phyloP scores from a whole-genome alignment of 257 asterid genomes.

The Salvia rosmarinus region DNA sequence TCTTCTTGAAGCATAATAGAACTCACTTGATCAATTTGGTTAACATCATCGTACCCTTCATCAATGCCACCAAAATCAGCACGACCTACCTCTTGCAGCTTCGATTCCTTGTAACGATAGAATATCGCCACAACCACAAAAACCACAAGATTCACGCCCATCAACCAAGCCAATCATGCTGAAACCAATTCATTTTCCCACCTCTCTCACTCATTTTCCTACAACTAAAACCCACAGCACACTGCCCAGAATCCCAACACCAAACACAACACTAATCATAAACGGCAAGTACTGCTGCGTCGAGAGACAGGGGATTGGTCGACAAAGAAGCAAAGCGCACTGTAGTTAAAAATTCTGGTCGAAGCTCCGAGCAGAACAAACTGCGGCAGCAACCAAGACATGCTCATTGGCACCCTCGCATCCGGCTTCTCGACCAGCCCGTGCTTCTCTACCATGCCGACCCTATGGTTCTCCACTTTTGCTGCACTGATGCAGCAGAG shows the following conservation, averaged over 20 bases:
- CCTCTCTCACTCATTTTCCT: conserved; percentile 48
- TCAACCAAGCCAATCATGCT: conserved; percentile 45
- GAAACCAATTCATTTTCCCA: conserved; percentile 52
- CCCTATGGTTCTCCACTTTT: conserved; percentile 50
- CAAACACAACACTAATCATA: conserved; percentile 29
- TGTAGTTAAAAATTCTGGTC: conserved; percentile 26
- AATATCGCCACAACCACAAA: conserved; percentile 34
- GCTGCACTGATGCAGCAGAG: conserved; percentile 61
- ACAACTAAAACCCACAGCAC: conserved; percentile 40
- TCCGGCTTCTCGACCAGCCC: conserved; percentile 48
- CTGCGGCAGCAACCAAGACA: conserved; percentile 59
- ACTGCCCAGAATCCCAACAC: conserved; percentile 40
- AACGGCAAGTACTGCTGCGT: conserved; percentile 29
- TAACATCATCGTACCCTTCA: conserved; percentile 36
- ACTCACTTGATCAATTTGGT: too few relatives aligned
- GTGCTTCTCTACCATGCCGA: conserved; percentile 39
- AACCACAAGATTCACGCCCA: conserved; percentile 42
- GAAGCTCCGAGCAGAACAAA: conserved; percentile 43
- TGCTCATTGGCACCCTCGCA: conserved; percentile 42
- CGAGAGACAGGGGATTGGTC: conserved; percentile 42
- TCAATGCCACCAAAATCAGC: conserved; percentile 35
- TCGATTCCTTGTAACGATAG: conserved; percentile 40
- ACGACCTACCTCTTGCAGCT: conserved; percentile 21
- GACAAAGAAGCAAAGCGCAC: conserved; percentile 33
- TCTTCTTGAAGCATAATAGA: too few relatives aligned